Evolutionary conservation across 441 rosid genomes (phyloP), one percentile per base, ranked within the genome.

Genomic region (Viola pubescens): DNA sequence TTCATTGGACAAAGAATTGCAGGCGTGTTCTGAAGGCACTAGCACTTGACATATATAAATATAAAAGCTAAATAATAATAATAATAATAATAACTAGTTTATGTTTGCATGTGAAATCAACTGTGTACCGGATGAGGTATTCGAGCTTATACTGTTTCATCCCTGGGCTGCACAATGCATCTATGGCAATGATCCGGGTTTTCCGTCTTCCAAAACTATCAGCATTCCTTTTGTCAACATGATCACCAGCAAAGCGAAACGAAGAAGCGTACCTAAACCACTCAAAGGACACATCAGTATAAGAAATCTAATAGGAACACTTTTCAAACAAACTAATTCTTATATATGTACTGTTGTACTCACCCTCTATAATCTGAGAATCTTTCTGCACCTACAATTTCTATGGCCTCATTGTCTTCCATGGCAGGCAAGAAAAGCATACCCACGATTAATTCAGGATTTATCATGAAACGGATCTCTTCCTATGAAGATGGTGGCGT

Each of bases 391-490:
- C 98, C 97, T 60, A 84, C 84, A 69, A 89, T 75, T 74, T 86
- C 94, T 69, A 92, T 77, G 47, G 98, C 87, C 66, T 89, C 97
- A 60, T 87, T 92, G 60, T 89, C 86, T 47, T 74, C 90, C 95
- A 92, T 86, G 54, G 87, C 74, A 64, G 98, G 88, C 77, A 87
- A 76, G 85, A 89, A 89, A 71, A 87, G 78, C 97, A 92, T 86
- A 71, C 98, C 84, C 14, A 85, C 88, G 60, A 94, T 83, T 72
- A 94, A 75, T 71, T 94, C 97, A 48, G 97, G 98, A 81, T 81
- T 86, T 75, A 87, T 81, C 97, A 92, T 83, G 82, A 92, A 89
- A 63, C 89, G 96, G 65, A 94, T 88, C 79, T 94, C 98, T 81
- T 92, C 98, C 98, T 89, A 74, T 70, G 73, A 54, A 65, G 56